A percentile compares a stretch with the other conserved stretches of the same genome.
Conservation (phyloP, 2,329 filamentous ascomycete species). For the Fusarium praegraminearum region DNA sequence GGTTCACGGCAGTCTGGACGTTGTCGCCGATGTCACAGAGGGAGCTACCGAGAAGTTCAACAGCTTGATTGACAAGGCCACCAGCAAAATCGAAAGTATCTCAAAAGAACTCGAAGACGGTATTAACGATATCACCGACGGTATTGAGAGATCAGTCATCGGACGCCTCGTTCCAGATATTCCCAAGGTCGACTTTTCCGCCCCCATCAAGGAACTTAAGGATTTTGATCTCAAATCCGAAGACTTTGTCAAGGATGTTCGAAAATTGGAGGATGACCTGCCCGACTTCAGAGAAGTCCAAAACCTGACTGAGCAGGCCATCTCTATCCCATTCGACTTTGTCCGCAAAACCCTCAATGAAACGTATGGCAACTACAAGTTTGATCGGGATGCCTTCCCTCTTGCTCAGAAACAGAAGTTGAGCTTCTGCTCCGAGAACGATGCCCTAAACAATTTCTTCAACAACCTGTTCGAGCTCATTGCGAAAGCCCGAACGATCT, state of each 20-base stretch:
- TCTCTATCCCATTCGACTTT: constrained; percentile 83
- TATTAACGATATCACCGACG: constrained; percentile 62
- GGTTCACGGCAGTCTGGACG: constrained; percentile 81
- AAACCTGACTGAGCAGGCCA: constrained; percentile 80
- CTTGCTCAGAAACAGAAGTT: constrained; percentile 85
- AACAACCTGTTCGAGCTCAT: constrained; percentile 74
- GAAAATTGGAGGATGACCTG: constrained; percentile 80
- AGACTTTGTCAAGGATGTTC: constrained; percentile 75
- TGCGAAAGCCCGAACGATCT: constrained; percentile 76
- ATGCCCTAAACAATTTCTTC: constrained; percentile 87
- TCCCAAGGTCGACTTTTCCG: constrained; percentile 72
- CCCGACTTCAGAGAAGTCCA: constrained; percentile 87
- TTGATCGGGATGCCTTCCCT: constrained; percentile 83
- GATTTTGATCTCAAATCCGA: constrained; percentile 75
- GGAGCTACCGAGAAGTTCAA: constrained; percentile 64
- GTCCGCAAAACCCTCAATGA: constrained; percentile 80
- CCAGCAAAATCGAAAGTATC: constrained; percentile 69
- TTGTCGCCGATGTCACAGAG: constrained; percentile 67
- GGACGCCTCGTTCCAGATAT: constrained; percentile 61
- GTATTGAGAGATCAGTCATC: constrained; percentile 60
- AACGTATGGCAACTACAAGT: constrained; percentile 78
- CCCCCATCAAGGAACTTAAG: constrained; percentile 74
- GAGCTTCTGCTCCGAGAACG: constrained; percentile 88
- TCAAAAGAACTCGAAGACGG: constrained; percentile 62
- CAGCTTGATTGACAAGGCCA: constrained; percentile 66